Evolutionary conservation across 1,139 yeast species (phyloP).

Genomic region (Geotrichum cucujoidarum): DNA sequence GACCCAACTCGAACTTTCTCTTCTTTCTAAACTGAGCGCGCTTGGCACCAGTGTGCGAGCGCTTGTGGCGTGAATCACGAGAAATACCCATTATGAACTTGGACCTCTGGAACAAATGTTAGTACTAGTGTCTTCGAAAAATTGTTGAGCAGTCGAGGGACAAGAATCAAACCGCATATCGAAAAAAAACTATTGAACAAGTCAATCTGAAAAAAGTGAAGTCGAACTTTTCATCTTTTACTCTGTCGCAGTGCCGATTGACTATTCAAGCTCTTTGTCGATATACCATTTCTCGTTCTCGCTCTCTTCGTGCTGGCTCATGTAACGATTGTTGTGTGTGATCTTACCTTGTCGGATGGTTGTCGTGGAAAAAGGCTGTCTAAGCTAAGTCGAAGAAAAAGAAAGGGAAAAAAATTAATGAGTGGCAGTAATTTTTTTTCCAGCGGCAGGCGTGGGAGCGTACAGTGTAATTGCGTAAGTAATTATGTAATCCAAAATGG

Average conservation of each 20-base stretch:
- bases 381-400: slow-evolving; percentile 16
- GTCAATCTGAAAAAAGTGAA: neutral
- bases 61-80: slow-evolving; percentile 99
- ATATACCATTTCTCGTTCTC: too few relatives aligned
- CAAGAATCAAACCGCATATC: neutral
- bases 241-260: too few relatives aligned
- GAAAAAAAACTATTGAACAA: neutral
- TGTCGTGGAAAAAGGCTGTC: slow-evolving; percentile 19
- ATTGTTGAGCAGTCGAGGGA: too few relatives aligned
- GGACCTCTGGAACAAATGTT: slow-evolving; percentile 16
- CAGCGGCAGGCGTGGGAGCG: neutral
- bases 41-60: slow-evolving; percentile 99
- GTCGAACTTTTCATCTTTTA: too few relatives aligned
- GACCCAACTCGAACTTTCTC: slow-evolving; percentile 99
- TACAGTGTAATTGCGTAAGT: too few relatives aligned
- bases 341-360: slow-evolving; percentile 20
- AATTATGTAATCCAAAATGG: too few relatives aligned
- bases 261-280: too few relatives aligned
- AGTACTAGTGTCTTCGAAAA: neutral
- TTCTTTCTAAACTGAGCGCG: slow-evolving; percentile 99
- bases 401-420: slow-evolving; percentile 15
- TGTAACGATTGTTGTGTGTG: neutral
- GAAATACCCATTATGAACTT: slow-evolving; percentile 85
- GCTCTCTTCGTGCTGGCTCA: too few relatives aligned
- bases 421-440: slow-evolving; percentile 8